These are phyloP conservation scores for Acarospora socialis DNA, from an alignment of 2,329 filamentous ascomycete species.

Conservation along the genomic window DNA sequence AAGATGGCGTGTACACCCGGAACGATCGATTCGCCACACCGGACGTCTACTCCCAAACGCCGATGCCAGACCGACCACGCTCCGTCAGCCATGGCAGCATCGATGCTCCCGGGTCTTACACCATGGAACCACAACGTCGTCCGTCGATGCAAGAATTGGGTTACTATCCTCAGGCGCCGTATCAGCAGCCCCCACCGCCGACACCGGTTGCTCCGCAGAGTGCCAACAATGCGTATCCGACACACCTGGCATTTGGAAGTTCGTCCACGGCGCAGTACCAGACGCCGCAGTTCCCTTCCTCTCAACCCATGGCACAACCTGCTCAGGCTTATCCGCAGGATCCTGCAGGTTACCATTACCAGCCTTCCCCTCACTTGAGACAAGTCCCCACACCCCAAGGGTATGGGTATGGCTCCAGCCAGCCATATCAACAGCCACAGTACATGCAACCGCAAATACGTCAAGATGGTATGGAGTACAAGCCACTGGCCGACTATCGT, in stretches of 20 bases:
- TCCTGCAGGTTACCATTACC: constrained; percentile 7
- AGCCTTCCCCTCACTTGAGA: constrained; percentile 7
- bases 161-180: constrained; percentile 5
- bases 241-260: constrained; percentile 12
- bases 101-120: constrained; percentile 8
- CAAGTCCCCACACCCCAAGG: constrained; percentile 10
- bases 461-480: constrained; percentile 6
- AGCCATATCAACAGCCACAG: constrained; percentile 7
- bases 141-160: constrained; percentile 10
- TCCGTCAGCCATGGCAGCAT: constrained; percentile 13
- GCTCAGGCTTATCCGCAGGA: constrained; percentile 7
- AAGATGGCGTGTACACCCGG: constrained; percentile 35
- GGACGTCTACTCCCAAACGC: constrained; percentile 31
- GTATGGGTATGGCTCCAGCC: constrained; percentile 8
- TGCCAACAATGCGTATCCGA: constrained; percentile 8
- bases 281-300: constrained; percentile 9
- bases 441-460: constrained; percentile 6
- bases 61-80: constrained; percentile 11
- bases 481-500: constrained; percentile 3
- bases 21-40: constrained; percentile 37
- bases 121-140: constrained; percentile 9
- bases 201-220: constrained; percentile 6
- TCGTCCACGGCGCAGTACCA: constrained; percentile 9
- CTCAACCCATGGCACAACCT: constrained; percentile 3
- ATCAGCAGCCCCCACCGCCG: constrained; percentile 8